Conservation (phyloP, 2,329 filamentous ascomycete genomes). For the Fusarium nelsonii region DNA sequence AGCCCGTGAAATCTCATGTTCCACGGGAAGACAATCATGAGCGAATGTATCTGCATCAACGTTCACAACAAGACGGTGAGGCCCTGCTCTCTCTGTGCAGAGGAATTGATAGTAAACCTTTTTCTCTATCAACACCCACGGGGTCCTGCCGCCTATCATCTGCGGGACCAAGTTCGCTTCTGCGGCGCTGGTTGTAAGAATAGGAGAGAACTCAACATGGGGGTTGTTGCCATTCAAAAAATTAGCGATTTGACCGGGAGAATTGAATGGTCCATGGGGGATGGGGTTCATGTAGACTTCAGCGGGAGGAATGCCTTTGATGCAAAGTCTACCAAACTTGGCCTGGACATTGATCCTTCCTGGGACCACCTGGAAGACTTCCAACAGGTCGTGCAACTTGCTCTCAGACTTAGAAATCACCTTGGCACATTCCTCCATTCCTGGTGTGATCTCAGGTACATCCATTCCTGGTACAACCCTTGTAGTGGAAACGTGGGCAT, state of each 20-base stretch:
- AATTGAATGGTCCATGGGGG: slow-evolving; percentile 35
- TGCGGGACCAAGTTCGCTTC: slow-evolving; percentile 44
- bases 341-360: slow-evolving; percentile 45
- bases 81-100: slow-evolving; percentile 30
- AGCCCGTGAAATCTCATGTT: slow-evolving; percentile 39
- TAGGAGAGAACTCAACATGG: slow-evolving; percentile 46
- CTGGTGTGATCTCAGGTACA: not conserved
- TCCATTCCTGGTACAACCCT: slow-evolving; percentile 27
- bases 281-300: slow-evolving; percentile 35
- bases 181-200: slow-evolving; percentile 45
- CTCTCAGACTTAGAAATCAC: slow-evolving; percentile 26
- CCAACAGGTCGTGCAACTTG: slow-evolving; percentile 26
- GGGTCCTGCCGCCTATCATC: slow-evolving; percentile 23
- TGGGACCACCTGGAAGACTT: slow-evolving; percentile 41
- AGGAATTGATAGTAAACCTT: slow-evolving; percentile 47
- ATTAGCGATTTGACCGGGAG: slow-evolving; percentile 8
- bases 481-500: not conserved
- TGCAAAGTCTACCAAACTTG: slow-evolving; percentile 49
- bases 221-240: slow-evolving; percentile 18
- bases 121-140: slow-evolving; percentile 39
- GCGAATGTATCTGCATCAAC: slow-evolving; percentile 47
- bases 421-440: not conserved
- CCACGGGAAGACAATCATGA: slow-evolving; percentile 37
- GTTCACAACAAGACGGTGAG: slow-evolving; percentile 41
- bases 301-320: slow-evolving; percentile 37